Percentiles rank a stretch among this genome's conserved stretches.
Evolutionary conservation across 1,284 basidiomycete species (phyloP).

Genomic region (Leccinum pachyderme): DNA sequence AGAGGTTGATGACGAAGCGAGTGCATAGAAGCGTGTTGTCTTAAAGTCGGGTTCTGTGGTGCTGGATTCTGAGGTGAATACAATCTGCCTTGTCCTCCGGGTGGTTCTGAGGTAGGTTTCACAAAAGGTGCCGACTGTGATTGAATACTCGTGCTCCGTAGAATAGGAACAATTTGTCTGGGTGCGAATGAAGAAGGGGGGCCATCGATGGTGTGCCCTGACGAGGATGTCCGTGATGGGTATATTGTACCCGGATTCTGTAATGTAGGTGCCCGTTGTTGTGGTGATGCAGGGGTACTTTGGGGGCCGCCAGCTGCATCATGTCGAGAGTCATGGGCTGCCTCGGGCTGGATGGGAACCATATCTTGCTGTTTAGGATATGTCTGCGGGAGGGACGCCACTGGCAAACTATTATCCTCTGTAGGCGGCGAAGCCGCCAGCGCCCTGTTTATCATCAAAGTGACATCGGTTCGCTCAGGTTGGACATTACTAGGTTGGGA

Average conservation of each 20-base stretch:
- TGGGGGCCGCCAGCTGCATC: conserved; percentile 6
- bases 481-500: conserved; percentile 1
- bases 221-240: conserved; percentile 22
- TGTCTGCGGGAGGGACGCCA: conserved; percentile 5
- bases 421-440: not conserved
- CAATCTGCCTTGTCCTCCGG: conserved; percentile 12
- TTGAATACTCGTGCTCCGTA: conserved; percentile 43
- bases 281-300: conserved; percentile 22
- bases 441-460: not conserved
- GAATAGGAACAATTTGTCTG: conserved; percentile 40
- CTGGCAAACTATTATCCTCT: conserved; percentile 6
- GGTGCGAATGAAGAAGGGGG: conserved; percentile 36
- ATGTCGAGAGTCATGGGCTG: conserved; percentile 4
- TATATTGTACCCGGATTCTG: conserved; percentile 17
- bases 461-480: conserved; percentile 1
- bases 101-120: conserved; percentile 10
- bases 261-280: conserved; percentile 16
- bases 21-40: conserved; percentile 27
- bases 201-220: conserved; percentile 6
- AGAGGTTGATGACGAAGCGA: conserved; percentile 27
- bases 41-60: conserved; percentile 11
- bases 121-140: conserved; percentile 22
- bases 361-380: conserved; percentile 5
- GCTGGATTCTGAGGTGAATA: conserved; percentile 19
- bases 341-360: conserved; percentile 1